phyloP scores from a whole-genome alignment of 768 basidiomycete species.

The Pilatotrama ljubarskyi region DNA sequence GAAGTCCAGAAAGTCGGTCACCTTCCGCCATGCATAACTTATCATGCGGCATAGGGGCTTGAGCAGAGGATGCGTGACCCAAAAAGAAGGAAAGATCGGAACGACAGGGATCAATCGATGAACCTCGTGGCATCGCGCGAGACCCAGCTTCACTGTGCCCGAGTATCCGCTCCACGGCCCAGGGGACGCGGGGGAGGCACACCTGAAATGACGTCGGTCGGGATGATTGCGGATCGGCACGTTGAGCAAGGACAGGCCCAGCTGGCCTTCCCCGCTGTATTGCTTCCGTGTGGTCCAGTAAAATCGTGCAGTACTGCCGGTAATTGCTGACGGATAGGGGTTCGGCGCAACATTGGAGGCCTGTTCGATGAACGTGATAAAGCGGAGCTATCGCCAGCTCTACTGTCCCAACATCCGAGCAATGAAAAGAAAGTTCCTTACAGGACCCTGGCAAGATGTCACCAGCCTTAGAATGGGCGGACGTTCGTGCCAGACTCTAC shows the following conservation, averaged over 20 bases:
- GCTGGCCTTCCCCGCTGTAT: not conserved
- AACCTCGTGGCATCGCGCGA: constrained; percentile 1
- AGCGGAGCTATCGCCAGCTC: not conserved
- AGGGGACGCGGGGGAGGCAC: not conserved
- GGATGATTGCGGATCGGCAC: not conserved
- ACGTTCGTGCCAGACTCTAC: too few species aligned
- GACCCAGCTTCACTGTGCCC: not conserved
- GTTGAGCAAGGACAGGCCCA: not conserved
- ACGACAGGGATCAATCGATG: not conserved
- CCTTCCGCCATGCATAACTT: not conserved
- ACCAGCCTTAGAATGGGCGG: not conserved
- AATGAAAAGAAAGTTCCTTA: not conserved
- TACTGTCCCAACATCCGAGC: not conserved
- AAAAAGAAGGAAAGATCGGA: not conserved
- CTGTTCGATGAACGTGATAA: not conserved
- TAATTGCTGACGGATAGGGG: not conserved
- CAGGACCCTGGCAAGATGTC: not conserved
- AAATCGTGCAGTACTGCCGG: too few species aligned
- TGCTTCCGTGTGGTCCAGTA: not conserved
- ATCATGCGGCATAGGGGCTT: constrained; percentile 1
- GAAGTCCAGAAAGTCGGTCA: not conserved
- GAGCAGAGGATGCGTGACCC: not conserved
- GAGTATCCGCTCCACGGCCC: not conserved
- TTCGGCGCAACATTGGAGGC: not conserved
- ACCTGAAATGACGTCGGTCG: constrained; percentile 1